Base-by-base conservation (phyloP, 495 filamentous ascomycete species). In the Hypomontagnella monticulosa region DNA sequence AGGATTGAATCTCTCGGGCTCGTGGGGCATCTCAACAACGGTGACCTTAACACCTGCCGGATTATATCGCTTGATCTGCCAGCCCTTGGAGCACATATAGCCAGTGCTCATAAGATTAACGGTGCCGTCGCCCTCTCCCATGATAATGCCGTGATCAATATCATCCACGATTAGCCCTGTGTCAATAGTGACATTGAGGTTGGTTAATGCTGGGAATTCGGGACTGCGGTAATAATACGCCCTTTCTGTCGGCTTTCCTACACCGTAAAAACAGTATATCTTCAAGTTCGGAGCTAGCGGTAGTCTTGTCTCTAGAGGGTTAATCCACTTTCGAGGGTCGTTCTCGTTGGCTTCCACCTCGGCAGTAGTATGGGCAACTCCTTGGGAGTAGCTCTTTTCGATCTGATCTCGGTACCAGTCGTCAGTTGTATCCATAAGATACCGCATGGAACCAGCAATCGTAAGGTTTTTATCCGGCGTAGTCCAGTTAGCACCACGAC, bases 181-280 rank as follows among this genome's bases (percentile, higher is more conserved):
- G 77, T 99, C 96, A 60, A 99, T 98, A 37, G 91, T 96, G 69
- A 97, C 88, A 67, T 96, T 94, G 4, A 93, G 79, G 32, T 82
- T 87, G 10, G 88, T 83, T 2, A 80, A 73, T 11, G 80, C 62
- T 0, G 91, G 89, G 42, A 88, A 85, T 2, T 81, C 81, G 34
- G 93, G 87, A 15, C 91, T 82, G 38, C 90, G 88, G 78, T 97
- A 97, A 76, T 89, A 99, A 76, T 97, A 99, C 48, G 88, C 86
- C 47, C 93, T 84, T 75, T 98, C 93, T 0, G 93, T 97, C 10
- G 90, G 88, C 75, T 98, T 98, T 5, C 90, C 92, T 20, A 96
- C 84, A 34, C 92, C 95, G 74, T 99, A 98, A 80, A 99, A 98
- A 77, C 95, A 99, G 74, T 95, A 99, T 15, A 99, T 91, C 80